Base-by-base conservation (phyloP, 176 grass and related monocot genomes). In the maize (Zea mays) region DNA sequence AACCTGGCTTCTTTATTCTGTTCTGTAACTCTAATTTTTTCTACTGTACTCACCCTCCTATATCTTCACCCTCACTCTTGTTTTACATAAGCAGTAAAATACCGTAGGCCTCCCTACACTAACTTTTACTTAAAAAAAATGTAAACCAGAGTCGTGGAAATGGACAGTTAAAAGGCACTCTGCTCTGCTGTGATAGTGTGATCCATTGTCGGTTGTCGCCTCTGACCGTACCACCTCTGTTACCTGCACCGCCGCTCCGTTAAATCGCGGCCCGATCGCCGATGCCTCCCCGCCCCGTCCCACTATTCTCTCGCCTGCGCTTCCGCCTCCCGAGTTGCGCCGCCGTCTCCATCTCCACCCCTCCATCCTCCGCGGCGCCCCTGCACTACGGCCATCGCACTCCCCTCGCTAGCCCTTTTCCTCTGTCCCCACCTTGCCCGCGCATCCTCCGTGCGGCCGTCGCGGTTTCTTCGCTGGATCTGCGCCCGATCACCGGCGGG, bases 221-320 rank as follows among this genome's bases (percentile, higher is more conserved):
- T 27, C 27, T 27, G 27, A 27, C 27, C 27, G 27, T 27, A 27
- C 27, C 37, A 14, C 48, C 48, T 62, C 27, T 8, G 34, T 35
- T 39, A 2, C 34, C 57, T 41, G 38, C 74, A 3, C 58, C 42
- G 21, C 7, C 5, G 11, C 42, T 49, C 42, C 39, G 39, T 20
- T 71, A 86, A 81, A 76, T 17, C 47, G 27, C 72, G 72, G 38
- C 9, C 71, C 71, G 71, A 74, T 57, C 80, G 47, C 71, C 72
- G 49, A 83, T 74, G 81, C 71, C 81, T 56, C 72, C 62, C 37
- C 62, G 71, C 62, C 40, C 81, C 9, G 71, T 39, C 39, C 70
- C 70, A 42, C 64, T 83, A 16, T 14, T 75, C 62, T 67, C 71
- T 10, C 62, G 81, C 62, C 62, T 83, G 61, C 50, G 62, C 21